Evolutionary conservation across 2,329 filamentous ascomycete genomes (phyloP).

Genomic region (Ophiobolus disseminans): DNA sequence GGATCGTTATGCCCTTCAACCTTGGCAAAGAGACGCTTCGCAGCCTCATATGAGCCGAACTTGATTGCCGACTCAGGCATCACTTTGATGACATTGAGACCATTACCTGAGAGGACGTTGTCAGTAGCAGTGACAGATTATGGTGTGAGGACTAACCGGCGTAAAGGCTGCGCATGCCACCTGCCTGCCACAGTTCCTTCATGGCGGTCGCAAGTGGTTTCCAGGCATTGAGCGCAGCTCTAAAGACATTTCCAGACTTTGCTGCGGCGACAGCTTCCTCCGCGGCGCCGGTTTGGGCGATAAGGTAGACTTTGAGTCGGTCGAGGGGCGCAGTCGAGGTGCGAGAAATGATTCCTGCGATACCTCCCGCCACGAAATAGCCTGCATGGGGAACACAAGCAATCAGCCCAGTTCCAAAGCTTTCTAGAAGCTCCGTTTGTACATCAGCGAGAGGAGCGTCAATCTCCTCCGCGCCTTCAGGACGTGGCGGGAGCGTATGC

Average conservation of each 20-base stretch:
- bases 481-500: constrained; percentile 48
- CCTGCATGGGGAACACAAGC: constrained; percentile 80
- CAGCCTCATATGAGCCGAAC: constrained; percentile 95
- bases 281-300: constrained; percentile 79
- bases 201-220: constrained; percentile 76
- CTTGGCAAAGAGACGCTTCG: constrained; percentile 83
- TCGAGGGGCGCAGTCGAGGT: constrained; percentile 96
- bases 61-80: constrained; percentile 99
- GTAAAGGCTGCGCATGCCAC: constrained; percentile 88
- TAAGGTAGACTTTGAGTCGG: constrained; percentile 95
- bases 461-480: constrained; percentile 35
- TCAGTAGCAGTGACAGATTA: neutral
- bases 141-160: constrained; percentile 69
- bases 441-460: constrained; percentile 35
- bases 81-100: constrained; percentile 94
- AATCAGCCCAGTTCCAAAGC: constrained; percentile 60
- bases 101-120: constrained; percentile 73
- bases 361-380: constrained; percentile 95
- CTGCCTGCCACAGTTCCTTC: constrained; percentile 81
- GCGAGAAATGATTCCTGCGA: constrained; percentile 92
- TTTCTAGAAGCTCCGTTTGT: constrained; percentile 37
- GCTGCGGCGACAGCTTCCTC: constrained; percentile 68
- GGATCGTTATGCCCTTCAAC: constrained; percentile 89
- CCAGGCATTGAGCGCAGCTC: constrained; percentile 69
- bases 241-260: constrained; percentile 72